phyloP scores from a whole-genome alignment of 148 eudicot genomes.

The Rhododendron henanense region DNA sequence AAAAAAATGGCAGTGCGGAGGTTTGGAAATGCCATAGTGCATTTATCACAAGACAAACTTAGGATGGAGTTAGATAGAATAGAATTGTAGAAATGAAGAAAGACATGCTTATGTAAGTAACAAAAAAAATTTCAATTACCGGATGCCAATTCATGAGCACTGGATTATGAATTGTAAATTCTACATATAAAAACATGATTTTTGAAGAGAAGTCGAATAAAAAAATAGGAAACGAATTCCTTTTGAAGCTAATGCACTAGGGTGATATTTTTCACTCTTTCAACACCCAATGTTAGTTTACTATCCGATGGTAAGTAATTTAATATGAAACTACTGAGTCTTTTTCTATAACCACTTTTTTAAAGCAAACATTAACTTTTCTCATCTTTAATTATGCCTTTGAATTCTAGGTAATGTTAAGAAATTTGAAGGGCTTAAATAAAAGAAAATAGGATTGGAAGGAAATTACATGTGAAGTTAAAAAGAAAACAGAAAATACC shows the following conservation, averaged over 20 bases:
- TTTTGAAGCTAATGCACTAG: neutral
- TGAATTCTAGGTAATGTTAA: too few relatives aligned
- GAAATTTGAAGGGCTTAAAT: neutral
- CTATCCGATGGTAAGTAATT: neutral
- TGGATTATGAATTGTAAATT: neutral
- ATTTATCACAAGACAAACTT: neutral
- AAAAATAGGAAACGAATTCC: neutral
- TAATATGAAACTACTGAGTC: neutral
- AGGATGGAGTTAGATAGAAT: too few relatives aligned
- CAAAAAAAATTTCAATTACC: neutral
- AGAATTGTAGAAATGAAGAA: too few relatives aligned
- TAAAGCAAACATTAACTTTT: too few relatives aligned
- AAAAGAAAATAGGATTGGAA: neutral
- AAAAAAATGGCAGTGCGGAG: neutral
- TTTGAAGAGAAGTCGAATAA: neutral
- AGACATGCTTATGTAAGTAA: neutral
- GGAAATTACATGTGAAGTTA: neutral
- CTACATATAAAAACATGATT: too few relatives aligned
- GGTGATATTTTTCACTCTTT: neutral
- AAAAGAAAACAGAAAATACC: neutral
- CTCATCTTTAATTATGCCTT: too few relatives aligned
- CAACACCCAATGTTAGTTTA: neutral
- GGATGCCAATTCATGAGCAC: neutral
- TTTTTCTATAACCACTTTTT: neutral
- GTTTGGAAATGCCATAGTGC: neutral